Percentiles rank a stretch among this genome's conserved stretches.
These are phyloP conservation scores for Filosporella fistucella DNA, from an alignment of 495 filamentous ascomycete species.

Conservation along the genomic window DNA sequence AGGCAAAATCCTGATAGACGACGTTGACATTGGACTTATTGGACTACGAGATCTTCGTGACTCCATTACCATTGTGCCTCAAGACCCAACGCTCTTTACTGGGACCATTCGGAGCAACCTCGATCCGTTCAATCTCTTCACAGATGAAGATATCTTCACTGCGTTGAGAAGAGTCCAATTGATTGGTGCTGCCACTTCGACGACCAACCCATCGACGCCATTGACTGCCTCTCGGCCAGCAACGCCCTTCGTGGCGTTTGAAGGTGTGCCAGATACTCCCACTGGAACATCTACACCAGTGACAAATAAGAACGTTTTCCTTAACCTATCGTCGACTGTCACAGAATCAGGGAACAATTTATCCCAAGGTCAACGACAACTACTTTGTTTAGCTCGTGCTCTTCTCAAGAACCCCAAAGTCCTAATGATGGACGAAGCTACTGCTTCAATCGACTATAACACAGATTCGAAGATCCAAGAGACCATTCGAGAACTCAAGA, in stretches of 20 bases:
- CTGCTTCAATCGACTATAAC: constrained; percentile 94
- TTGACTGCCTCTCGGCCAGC: constrained; percentile 21
- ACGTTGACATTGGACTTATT: constrained; percentile 80
- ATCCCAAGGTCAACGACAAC: constrained; percentile 93
- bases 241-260: constrained; percentile 8
- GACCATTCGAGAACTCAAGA: constrained; percentile 84
- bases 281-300: constrained; percentile 31
- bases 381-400: constrained; percentile 91
- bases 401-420: constrained; percentile 89
- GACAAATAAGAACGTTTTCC: constrained; percentile 91
- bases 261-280: constrained; percentile 15
- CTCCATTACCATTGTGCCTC: constrained; percentile 94
- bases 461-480: constrained; percentile 96
- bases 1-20: constrained; percentile 88
- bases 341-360: constrained; percentile 94
- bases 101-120: constrained; percentile 94
- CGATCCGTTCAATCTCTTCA: constrained; percentile 89
- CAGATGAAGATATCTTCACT: constrained; percentile 85
- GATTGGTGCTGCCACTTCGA: constrained; percentile 48
- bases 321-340: constrained; percentile 76
- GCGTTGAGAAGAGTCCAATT: constrained; percentile 89
- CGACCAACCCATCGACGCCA: constrained; percentile 21
- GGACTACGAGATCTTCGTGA: constrained; percentile 89
- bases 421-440: constrained; percentile 98
- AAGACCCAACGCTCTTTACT: constrained; percentile 96